Evolutionary conservation across 1,284 basidiomycete genomes (phyloP), one percentile per base, ranked within the genome.

Genomic region (Exsudoporus floridanus): DNA sequence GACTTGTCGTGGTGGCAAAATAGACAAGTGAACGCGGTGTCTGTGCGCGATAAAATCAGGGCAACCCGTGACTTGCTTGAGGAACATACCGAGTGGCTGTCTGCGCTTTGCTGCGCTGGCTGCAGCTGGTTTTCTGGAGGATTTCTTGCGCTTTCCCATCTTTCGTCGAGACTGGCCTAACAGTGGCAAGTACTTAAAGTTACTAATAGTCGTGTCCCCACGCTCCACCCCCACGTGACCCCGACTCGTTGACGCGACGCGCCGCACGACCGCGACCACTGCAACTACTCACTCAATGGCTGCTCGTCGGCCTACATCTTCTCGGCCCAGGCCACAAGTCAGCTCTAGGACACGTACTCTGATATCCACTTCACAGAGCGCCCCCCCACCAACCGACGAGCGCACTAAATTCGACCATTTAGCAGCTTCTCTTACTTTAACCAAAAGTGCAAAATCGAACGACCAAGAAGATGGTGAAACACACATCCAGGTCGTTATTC

Each of bases 1-100:
- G 92, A 89, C 65, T 89, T 90, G 66, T 94, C 89, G 69, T 94
- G 92, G 73, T 94, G 86, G 72, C 92, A 94, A 71, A 93, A 94
- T n/a, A 94, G 75, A 69, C 88, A 91, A 28, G 88, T 89, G 67
- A 91, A 91, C 40, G 82, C 77, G 7, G 84, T 86, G 58, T 90
- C 89, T 91, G 67, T 40, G 27, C 50, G 52, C 48, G 43, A 46
- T 33, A 40, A 50, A 47, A 35, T 54, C 16, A 56, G 53, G 46
- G 18, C 21, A 21, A 45, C 39, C 39, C 54, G 8, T 52, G 46
- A 14, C 38, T 34, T 42, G 46, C 37, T 42, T 41, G 43, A 39
- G 31, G 43, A n/a, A 65, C 78, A 53, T 51, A 90, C 89, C 90
- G n/a, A 92, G 75, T 9, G 87, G 84, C 2, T 83, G 80, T 62